Evolutionary conservation across 441 rosid genomes (phyloP).

Genomic region (Mallotus repandus): DNA sequence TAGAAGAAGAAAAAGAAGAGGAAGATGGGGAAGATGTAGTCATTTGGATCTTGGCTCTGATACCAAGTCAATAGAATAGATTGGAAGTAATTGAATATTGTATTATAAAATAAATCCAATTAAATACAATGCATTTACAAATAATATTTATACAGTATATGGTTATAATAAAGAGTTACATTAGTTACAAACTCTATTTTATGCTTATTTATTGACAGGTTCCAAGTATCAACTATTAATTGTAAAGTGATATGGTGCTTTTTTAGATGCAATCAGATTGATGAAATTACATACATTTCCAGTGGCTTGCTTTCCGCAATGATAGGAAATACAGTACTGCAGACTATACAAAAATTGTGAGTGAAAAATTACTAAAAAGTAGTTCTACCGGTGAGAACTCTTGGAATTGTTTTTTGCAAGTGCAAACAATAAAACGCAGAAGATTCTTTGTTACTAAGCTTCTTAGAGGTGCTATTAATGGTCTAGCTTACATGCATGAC

Average conservation of each 20-base stretch:
- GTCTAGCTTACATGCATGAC: conserved; percentile 83
- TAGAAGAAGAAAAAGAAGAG: too few relatives aligned
- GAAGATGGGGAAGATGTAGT: fast-evolving
- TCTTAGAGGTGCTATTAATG: conserved; percentile 72
- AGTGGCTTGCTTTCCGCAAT: conserved; percentile 95
- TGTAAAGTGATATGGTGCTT: conserved; percentile 16
- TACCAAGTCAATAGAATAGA: too few relatives aligned
- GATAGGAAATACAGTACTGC: conserved; percentile 84
- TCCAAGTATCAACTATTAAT: conserved; percentile 17
- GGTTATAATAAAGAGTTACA: too few relatives aligned
- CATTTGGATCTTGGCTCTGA: too few relatives aligned
- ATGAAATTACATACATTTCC: conserved; percentile 28
- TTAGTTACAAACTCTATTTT: too few relatives aligned
- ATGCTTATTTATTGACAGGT: too few relatives aligned
- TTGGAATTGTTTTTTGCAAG: conserved; percentile 68
- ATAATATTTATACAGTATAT: too few relatives aligned
- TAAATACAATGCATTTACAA: too few relatives aligned
- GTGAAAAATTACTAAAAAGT: conserved; percentile 54
- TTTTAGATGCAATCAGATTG: conserved; percentile 21
- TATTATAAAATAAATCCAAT: too few relatives aligned
- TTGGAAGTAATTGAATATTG: too few relatives aligned
- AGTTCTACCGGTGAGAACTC: conserved; percentile 34
- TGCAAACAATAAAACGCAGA: conserved; percentile 49
- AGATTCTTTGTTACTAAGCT: conserved; percentile 57
- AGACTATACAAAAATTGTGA: conserved; percentile 63